Base-by-base conservation (phyloP, 129 eudicot genomes). In the Pseudognaphalium luteoalbum region DNA sequence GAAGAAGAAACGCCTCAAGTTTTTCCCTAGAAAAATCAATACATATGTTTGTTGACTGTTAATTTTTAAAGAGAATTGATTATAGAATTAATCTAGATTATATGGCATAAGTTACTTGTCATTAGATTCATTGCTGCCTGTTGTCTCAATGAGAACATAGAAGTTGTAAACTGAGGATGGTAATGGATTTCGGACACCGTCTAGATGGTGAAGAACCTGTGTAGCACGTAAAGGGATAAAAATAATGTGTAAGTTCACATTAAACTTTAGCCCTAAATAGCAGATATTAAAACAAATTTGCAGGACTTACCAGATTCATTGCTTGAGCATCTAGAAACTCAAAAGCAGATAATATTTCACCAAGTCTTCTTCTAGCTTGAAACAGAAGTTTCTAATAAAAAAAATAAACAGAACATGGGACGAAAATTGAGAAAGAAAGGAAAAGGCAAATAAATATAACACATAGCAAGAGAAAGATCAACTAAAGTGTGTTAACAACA, bases 311-410 rank as follows among this genome's bases (percentile, higher is more conserved):
- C 86, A 94, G 83, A 83, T 89, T 83, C 93, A 94, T 86, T 79
- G 99, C 86, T 66, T 83, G 86, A 71, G 82, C 77, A 76, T 94
- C 99, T 73, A 94, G 84, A 86, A 94, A 94, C 64, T 94, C 99
- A 81, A 87, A 94, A 79, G 99, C 99, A 42, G 99, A 94, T 70
- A 94, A 83, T 81, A 94, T 91, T 76, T 94, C 97, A 39, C 99
- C 99, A 62, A 94, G 99, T 75, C 76, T 89, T 72, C 87, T 85
- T 78, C 86, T 91, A 73, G 99, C 99, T 83, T 89, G 89, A 51
- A 79, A 66, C 74, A 94, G 72, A 74, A 94, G 89, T 84, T 91
- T 94, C 97, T 94, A 80, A 54, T 52, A 70, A 65, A 57, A 62
- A 62, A 56, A 19, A 68, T 50, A 47, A 77, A 58, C 75, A 44